These are phyloP conservation scores for Mycosphaerella sp. DNA, from an alignment of 2,329 filamentous ascomycete genomes.

Conservation along the genomic window DNA sequence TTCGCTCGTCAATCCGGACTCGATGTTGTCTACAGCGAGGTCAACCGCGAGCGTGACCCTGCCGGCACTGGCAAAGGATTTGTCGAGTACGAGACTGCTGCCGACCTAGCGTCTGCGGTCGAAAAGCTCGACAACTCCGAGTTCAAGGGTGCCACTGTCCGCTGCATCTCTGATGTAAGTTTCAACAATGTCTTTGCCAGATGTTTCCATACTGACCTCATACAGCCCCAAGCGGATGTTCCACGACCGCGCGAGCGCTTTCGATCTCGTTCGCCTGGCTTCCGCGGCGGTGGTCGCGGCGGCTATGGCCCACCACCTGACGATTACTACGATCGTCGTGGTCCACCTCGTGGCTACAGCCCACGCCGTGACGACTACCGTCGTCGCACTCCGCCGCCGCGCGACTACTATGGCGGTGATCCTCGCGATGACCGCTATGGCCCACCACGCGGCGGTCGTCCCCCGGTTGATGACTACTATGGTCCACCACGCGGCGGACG, in stretches of 20 bases:
- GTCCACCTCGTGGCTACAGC: slow-evolving; percentile 74
- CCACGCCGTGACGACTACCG: slow-evolving; percentile 80
- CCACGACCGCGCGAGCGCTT: slow-evolving; percentile 52
- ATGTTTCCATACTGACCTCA: slow-evolving; percentile 12
- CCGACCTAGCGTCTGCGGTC: slow-evolving; percentile 81
- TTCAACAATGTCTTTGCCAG: not conserved
- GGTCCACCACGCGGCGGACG: slow-evolving; percentile 49
- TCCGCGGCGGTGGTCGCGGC: slow-evolving; percentile 51
- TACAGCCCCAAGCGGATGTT: slow-evolving; percentile 67
- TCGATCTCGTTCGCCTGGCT: slow-evolving; percentile 68
- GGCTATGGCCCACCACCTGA: slow-evolving; percentile 56
- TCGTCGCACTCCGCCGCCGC: slow-evolving; percentile 68
- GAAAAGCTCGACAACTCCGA: slow-evolving; percentile 90
- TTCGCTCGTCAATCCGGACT: slow-evolving; percentile 95
- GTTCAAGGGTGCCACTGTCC: slow-evolving; percentile 84
- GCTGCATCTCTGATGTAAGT: slow-evolving; percentile 76
- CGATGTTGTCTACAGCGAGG: slow-evolving; percentile 97
- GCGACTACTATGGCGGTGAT: slow-evolving; percentile 69
- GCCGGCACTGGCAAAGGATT: slow-evolving; percentile 64
- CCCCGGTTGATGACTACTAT: slow-evolving; percentile 66
- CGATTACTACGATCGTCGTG: slow-evolving; percentile 71
- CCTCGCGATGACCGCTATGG: slow-evolving; percentile 62
- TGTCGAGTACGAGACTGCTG: slow-evolving; percentile 92
- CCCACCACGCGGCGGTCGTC: slow-evolving; percentile 58
- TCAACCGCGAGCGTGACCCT: slow-evolving; percentile 82